Conservation (phyloP, 2,329 filamentous ascomycete species). For the Colletotrichum endophyticum region DNA sequence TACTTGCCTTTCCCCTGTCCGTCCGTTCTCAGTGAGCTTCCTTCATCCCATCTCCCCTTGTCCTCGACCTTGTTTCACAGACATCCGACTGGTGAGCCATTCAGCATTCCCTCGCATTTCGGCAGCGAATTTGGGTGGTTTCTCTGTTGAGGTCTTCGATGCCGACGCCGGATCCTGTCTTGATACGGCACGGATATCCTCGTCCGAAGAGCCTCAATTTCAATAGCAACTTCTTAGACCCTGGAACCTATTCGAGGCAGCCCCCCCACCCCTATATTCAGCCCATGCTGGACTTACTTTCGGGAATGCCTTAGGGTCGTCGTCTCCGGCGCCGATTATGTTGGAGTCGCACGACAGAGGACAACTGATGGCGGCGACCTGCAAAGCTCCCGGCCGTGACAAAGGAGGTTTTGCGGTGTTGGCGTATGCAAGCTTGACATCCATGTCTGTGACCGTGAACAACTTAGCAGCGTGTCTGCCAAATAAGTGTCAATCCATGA, state of each 20-base stretch:
- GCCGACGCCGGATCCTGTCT: not conserved
- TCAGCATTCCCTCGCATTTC: not conserved
- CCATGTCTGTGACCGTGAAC: not conserved
- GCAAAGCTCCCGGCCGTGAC: not conserved
- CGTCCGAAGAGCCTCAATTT: not conserved
- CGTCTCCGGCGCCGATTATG: not conserved
- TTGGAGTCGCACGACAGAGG: not conserved
- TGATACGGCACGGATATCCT: not conserved
- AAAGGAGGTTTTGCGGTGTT: not conserved
- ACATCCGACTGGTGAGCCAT: not conserved
- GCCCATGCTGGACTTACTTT: not conserved
- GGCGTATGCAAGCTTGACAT: not conserved
- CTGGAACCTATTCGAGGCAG: not conserved
- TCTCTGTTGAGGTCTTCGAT: not conserved
- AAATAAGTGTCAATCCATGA: not conserved
- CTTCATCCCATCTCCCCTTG: conserved; percentile 6
- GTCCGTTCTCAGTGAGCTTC: not conserved
- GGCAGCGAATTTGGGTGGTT: not conserved
- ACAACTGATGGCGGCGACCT: not conserved
- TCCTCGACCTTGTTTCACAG: not conserved
- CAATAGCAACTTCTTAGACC: not conserved
- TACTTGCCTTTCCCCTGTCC: not conserved
- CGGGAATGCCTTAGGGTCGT: not conserved
- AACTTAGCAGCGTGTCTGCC: not conserved
- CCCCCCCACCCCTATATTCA: not conserved